These are phyloP conservation scores for Aspergillus tanneri DNA, from an alignment of 2,329 filamentous ascomycete genomes.

Conservation along the genomic window DNA sequence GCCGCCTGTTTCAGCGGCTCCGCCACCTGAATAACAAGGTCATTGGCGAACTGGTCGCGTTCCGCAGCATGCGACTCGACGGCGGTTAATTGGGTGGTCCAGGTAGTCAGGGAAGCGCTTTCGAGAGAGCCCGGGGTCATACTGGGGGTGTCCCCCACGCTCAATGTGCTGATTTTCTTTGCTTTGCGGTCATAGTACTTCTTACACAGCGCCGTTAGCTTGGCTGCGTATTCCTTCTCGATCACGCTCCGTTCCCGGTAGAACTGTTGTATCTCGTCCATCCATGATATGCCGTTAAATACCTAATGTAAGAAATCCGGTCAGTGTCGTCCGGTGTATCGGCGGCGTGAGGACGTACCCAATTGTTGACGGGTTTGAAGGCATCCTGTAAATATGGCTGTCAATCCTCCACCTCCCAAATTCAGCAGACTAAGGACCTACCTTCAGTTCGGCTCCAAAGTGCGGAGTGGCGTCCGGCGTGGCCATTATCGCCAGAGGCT, in stretches of 20 bases:
- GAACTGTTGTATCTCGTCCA: constrained; percentile 95
- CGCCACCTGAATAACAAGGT: constrained; percentile 76
- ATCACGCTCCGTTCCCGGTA: constrained; percentile 92
- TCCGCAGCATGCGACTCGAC: constrained; percentile 84
- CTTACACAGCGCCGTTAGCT: constrained; percentile 82
- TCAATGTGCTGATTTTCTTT: constrained; percentile 80
- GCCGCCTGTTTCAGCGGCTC: constrained; percentile 78
- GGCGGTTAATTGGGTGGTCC: constrained; percentile 89
- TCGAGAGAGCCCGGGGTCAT: constrained; percentile 96
- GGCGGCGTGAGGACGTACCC: constrained; percentile 55
- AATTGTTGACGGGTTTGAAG: constrained; percentile 91
- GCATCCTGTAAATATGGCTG: constrained; percentile 69
- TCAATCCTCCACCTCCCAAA: not conserved
- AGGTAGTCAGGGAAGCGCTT: constrained; percentile 93
- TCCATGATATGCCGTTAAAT: constrained; percentile 82
- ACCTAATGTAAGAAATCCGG: constrained; percentile 53
- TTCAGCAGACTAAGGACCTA: constrained; percentile 35
- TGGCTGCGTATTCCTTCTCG: constrained; percentile 94
- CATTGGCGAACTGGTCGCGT: constrained; percentile 79
- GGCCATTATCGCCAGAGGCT: constrained; percentile 59
- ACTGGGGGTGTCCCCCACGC: constrained; percentile 87
- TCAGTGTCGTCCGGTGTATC: not conserved
- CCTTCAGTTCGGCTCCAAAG: constrained; percentile 94
- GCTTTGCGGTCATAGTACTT: constrained; percentile 98
- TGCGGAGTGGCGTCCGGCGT: constrained; percentile 79